Percentiles rank a stretch among this genome's conserved stretches.
Conservation (phyloP, 2,329 filamentous ascomycete genomes). For the Boeremia exigua region DNA sequence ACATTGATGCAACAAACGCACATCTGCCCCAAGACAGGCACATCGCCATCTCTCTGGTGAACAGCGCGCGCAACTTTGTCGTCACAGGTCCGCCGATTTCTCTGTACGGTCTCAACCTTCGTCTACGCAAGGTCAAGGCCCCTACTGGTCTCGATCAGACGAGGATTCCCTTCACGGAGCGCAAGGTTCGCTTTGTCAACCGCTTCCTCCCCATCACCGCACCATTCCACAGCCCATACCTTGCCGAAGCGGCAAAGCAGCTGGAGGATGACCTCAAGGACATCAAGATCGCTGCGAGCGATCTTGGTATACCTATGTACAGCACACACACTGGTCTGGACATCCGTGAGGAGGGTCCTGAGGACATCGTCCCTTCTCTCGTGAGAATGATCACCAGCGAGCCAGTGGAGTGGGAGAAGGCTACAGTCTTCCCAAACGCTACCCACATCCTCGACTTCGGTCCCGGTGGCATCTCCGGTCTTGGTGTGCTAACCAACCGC, state of each 20-base stretch:
- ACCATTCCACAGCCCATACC: constrained; percentile 96
- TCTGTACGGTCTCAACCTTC: constrained; percentile 92
- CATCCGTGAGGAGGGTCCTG: constrained; percentile 69
- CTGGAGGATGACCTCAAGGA: constrained; percentile 89
- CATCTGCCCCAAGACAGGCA: constrained; percentile 92
- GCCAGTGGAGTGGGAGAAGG: constrained; percentile 93
- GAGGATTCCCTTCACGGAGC: constrained; percentile 89
- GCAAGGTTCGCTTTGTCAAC: constrained; percentile 95
- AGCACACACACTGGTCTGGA: constrained; percentile 82
- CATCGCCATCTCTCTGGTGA: constrained; percentile 93
- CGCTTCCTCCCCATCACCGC: constrained; percentile 97
- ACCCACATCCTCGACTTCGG: constrained; percentile 97
- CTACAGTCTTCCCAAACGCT: constrained; percentile 86
- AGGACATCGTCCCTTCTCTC: constrained; percentile 84
- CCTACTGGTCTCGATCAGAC: constrained; percentile 97
- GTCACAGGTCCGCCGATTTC: constrained; percentile 96
- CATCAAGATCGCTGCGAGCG: constrained; percentile 74
- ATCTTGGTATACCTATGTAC: constrained; percentile 83
- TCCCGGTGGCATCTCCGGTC: constrained; percentile 93
- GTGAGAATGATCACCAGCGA: constrained; percentile 94
- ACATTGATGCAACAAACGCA: constrained; percentile 96
- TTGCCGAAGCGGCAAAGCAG: constrained; percentile 78
- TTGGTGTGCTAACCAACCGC: constrained; percentile 94
- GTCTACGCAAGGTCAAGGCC: constrained; percentile 95
- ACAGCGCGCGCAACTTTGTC: constrained; percentile 96